phyloP scores from a whole-genome alignment of 331 rosid genomes.

The Telfairia occidentalis region DNA sequence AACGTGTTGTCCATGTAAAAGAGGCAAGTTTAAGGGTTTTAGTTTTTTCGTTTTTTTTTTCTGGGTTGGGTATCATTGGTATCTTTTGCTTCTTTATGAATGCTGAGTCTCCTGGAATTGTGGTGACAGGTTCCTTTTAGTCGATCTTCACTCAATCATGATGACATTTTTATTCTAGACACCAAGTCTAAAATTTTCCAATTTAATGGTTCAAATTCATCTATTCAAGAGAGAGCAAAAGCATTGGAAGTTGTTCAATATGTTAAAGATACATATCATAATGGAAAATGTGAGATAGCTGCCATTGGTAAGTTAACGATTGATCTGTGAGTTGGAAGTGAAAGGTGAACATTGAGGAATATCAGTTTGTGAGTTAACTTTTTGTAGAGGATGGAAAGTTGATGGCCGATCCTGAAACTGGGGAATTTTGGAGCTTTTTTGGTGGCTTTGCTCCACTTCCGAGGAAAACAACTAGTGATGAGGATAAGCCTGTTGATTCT shows the following conservation, averaged over 20 bases:
- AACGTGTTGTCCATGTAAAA: slow-evolving; percentile 91
- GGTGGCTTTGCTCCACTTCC: slow-evolving; percentile 99
- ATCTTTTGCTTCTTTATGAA: slow-evolving; percentile 6
- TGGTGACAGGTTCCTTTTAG: slow-evolving; percentile 69
- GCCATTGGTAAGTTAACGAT: slow-evolving; percentile 68
- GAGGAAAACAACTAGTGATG: slow-evolving; percentile 51
- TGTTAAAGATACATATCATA: slow-evolving; percentile 82
- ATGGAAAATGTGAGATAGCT: slow-evolving; percentile 94
- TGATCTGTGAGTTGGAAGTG: slow-evolving; percentile 16
- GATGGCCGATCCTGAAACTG: slow-evolving; percentile 93
- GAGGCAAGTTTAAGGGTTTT: slow-evolving; percentile 89
- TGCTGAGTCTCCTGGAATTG: slow-evolving; percentile 19
- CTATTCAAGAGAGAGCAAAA: slow-evolving; percentile 98
- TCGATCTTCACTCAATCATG: slow-evolving; percentile 88
- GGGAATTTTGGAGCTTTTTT: slow-evolving; percentile 96
- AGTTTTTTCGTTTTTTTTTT: too few relatives aligned
- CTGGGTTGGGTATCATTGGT: not conserved
- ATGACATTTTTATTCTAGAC: slow-evolving; percentile 86
- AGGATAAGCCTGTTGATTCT: slow-evolving; percentile 46
- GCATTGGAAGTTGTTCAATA: slow-evolving; percentile 97
- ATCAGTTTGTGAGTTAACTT: slow-evolving; percentile 20
- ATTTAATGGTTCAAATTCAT: slow-evolving; percentile 88
- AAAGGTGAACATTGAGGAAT: slow-evolving; percentile 15
- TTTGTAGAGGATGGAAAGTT: slow-evolving; percentile 91
- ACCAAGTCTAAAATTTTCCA: slow-evolving; percentile 88